Evolutionary conservation across 2,329 filamentous ascomycete species (phyloP).

Genomic region (Alternaria hordeiaustralica): DNA sequence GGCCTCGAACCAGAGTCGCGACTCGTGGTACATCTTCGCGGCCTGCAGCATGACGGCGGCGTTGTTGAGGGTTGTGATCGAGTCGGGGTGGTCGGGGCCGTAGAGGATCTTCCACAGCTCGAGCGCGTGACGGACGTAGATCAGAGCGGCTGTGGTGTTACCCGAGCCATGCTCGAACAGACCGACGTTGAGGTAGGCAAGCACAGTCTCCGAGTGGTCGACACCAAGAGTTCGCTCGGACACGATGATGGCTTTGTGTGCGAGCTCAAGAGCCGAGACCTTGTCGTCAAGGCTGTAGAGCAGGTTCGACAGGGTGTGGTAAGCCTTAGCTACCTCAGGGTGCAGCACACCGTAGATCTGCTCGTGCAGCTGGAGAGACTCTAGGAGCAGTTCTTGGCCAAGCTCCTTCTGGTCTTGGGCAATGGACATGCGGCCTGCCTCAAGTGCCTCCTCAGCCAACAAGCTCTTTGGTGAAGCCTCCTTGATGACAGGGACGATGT

Average conservation of each 20-base stretch:
- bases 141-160: slow-evolving; percentile 85
- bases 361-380: slow-evolving; percentile 94
- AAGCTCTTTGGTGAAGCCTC: slow-evolving; percentile 90
- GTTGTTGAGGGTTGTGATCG: slow-evolving; percentile 98
- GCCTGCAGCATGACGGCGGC: slow-evolving; percentile 98
- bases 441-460: slow-evolving; percentile 92
- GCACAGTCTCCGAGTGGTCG: slow-evolving; percentile 90
- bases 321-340: slow-evolving; percentile 92
- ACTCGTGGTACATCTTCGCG: slow-evolving; percentile 92
- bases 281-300: slow-evolving; percentile 99
- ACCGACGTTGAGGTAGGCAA: slow-evolving; percentile 94
- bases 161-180: slow-evolving; percentile 92
- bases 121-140: slow-evolving; percentile 89
- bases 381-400: slow-evolving; percentile 92
- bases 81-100: slow-evolving; percentile 90
- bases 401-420: slow-evolving; percentile 94
- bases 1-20: slow-evolving; percentile 94
- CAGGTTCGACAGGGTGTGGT: slow-evolving; percentile 92
- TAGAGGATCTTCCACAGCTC: slow-evolving; percentile 98
- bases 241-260: slow-evolving; percentile 95
- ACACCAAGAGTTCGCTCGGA: slow-evolving; percentile 92
- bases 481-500: slow-evolving; percentile 93
- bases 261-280: slow-evolving; percentile 90
- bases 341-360: slow-evolving; percentile 98
- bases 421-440: slow-evolving; percentile 95